Base-by-base conservation (phyloP, 306 rosid species). In the Cyamopsis tetragonoloba region DNA sequence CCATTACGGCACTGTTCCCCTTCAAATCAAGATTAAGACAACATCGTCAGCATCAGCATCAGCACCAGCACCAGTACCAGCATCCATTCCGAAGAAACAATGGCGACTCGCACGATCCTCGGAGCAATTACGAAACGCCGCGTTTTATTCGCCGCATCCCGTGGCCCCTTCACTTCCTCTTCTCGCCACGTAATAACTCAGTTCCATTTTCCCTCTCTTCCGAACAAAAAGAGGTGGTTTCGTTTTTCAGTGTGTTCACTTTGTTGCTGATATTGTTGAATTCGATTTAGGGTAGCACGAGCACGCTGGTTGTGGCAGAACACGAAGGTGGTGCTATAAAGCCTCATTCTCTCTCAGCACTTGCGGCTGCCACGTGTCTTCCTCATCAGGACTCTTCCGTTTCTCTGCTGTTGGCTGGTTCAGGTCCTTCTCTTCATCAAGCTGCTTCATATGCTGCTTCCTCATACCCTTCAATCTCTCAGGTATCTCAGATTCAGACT, bases 261-360 rank as follows among this genome's bases (percentile, higher is more conserved):
- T 2, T 10, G 57, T 24, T 14, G 19, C n/a, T 68, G 43, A n/a
- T n/a, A n/a, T 67, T 55, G 37, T 7, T 61, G 14, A 58, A 27
- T 44, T 78, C 17, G 56, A 44, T 66, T 43, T n/a, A 89, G 98
- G 81, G 78, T 41, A 89, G 91, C 82, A 86, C 98, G 9, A 89
- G 91, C 82, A 86, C 98, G 9, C 81, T 92, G 78, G 96, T 89
- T 6, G 70, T 92, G 55, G 96, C 84, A 39, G 96, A 92, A 77
- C 95, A 87, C 20, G 96, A 92, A 63, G 84, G 83, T 7, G 96
- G 96, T 50, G 61, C 77, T 57, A 46, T 92, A 76, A 89, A 81
- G 64, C 68, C 89, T 37, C 77, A 85, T 38, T 84, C 96, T 28
- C 71, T 89, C 54, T 86, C 91, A 23, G 96, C 96, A 18, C 79